Evolutionary conservation across 257 asterid species (phyloP).

Genomic region (Cordia subcordata): DNA sequence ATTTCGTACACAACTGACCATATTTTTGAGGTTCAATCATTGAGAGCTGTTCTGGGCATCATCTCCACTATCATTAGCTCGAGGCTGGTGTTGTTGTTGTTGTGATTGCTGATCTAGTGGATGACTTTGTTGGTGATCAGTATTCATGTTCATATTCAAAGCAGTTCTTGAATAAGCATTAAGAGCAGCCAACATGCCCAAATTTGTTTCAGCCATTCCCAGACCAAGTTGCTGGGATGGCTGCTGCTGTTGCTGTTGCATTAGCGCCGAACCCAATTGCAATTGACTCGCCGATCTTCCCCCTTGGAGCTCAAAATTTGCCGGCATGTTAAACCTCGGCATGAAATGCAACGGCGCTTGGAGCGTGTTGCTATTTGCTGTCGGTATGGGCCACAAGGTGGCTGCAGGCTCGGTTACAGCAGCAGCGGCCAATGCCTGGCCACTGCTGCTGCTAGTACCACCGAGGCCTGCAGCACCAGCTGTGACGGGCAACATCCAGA

Average conservation of each 20-base stretch:
- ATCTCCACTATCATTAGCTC: constrained; percentile 21
- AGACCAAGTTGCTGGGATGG: constrained; percentile 56
- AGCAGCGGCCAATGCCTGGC: constrained; percentile 6
- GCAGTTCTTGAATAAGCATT: constrained; percentile 48
- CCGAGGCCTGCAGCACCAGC: constrained; percentile 13
- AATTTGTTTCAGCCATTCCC: constrained; percentile 45
- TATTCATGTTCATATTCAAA: constrained; percentile 17
- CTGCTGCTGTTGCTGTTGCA: constrained; percentile 30
- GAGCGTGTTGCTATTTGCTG: constrained; percentile 20
- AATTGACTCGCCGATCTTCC: constrained; percentile 25
- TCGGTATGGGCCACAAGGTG: constrained; percentile 56
- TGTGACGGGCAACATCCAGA: constrained; percentile 73
- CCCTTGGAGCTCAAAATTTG: constrained; percentile 42
- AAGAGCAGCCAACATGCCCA: constrained; percentile 63
- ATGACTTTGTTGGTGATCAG: constrained; percentile 25
- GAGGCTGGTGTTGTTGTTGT: constrained; percentile 21
- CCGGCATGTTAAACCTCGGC: constrained; percentile 52
- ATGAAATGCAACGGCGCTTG: constrained; percentile 50
- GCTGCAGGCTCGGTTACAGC: constrained; percentile 15
- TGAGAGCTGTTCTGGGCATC: constrained; percentile 21
- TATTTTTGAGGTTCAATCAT: too few relatives aligned
- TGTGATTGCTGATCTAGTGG: constrained; percentile 27
- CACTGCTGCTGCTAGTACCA: constrained; percentile 7
- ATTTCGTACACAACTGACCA: too few relatives aligned
- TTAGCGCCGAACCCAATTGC: constrained; percentile 43